Evolutionary conservation across 352 stramenopile species (phyloP).

Genomic region (Pythium myriotylum): DNA sequence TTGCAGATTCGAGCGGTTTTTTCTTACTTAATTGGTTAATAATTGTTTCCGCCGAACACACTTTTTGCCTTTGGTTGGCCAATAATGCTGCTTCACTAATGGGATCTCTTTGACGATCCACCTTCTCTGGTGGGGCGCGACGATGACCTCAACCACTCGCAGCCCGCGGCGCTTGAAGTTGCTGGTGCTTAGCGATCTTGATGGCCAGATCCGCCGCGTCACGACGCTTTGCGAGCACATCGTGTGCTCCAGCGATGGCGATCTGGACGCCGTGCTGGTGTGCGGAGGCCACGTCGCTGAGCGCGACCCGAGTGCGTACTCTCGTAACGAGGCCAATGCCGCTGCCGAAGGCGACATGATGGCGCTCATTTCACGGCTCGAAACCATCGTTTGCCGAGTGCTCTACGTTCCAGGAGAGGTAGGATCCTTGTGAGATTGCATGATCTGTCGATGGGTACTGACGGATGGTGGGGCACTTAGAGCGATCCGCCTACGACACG

Average conservation of each 20-base stretch:
- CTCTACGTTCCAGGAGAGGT: conserved; percentile 80
- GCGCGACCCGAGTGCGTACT: conserved; percentile 50
- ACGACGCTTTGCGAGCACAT: conserved; percentile 79
- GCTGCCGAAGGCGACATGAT: conserved; percentile 89
- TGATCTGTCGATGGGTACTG: neutral
- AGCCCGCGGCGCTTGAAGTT: conserved; percentile 55
- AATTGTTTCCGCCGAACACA: no score
- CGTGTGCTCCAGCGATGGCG: conserved; percentile 61
- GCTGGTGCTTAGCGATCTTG: conserved; percentile 73
- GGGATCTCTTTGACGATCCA: no score
- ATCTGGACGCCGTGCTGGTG: conserved; percentile 80
- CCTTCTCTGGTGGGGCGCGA: no score
- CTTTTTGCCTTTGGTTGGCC: no score
- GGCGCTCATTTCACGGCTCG: conserved; percentile 83
- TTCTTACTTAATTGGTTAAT: no score
- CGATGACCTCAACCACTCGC: neutral
- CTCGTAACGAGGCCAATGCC: conserved; percentile 56
- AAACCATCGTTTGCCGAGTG: conserved; percentile 87
- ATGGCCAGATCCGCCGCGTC: conserved; percentile 63
- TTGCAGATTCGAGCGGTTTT: no score
- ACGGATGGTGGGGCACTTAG: conserved; percentile 24
- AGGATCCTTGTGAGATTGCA: neutral
- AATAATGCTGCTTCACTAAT: no score
- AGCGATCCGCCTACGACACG: conserved; percentile 80
- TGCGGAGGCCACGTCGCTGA: conserved; percentile 62